Evolutionary conservation across 1,284 basidiomycete genomes (phyloP), one percentile per base, ranked within the genome.

Genomic region (Sutorius eximius): DNA sequence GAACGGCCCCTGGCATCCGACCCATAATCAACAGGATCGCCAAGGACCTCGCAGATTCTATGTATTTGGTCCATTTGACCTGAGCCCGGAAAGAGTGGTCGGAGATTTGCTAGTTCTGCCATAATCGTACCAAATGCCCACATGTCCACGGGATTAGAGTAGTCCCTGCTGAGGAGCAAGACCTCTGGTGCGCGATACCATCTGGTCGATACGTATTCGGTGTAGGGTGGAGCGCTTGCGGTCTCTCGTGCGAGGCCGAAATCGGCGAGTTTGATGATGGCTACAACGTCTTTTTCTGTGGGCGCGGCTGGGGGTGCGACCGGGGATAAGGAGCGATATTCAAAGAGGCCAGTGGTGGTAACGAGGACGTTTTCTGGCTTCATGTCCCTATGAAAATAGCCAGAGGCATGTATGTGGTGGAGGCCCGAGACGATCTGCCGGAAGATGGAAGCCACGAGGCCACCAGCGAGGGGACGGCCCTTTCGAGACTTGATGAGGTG

Each of bases 161-260:
- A 99, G 69, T 97, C 89, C 54, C 86, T 82, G 64, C 93, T 93
- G 55, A 94, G 82, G 37, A 99, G 81, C 20, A 99, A 79, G 4
- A 99, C 94, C 72, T 99, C 97, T 15, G 97, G 97, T 0, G 97
- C 97, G 56, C 97, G 91, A 74, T 99, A 99, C 97, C 97, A 99
- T 44, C 97, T 82, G 27, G 97, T 99, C 29, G 95, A 94, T 27
- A 99, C 97, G 69, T 99, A 99, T 75, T 98, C 96, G 27, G 96
- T 98, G 70, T 98, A 99, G 0, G 97, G 97, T 0, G 97, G 95
- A 53, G 81, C 77, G 64, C 92, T 95, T 57, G 79, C 79, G 2
- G 91, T 97, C 70, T 97, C 95, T 53, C 96, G 79, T 6, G 97
- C 97, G 37, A 99, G 84, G 62, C 97, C 97, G 73, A 99, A 99